Percentiles rank a stretch among this genome's conserved stretches.
Evolutionary conservation across 2,329 filamentous ascomycete species (phyloP).

Genomic region (Bipolaris sorokiniana): DNA sequence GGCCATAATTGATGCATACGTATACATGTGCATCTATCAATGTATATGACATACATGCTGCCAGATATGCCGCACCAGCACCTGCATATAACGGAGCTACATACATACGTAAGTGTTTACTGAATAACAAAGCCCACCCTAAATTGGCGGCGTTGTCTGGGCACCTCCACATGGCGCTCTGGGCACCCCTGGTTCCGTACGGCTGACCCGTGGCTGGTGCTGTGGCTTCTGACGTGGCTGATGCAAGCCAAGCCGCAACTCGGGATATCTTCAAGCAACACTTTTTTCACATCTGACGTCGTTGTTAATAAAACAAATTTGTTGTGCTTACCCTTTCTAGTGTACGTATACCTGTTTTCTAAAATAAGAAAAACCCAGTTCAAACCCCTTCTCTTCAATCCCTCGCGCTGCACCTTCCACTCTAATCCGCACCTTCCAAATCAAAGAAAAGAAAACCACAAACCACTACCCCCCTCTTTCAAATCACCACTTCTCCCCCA

Average conservation of each 20-base stretch:
- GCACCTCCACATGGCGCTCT: constrained; percentile 2
- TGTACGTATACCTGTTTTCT: no score
- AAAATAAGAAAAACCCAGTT: no score
- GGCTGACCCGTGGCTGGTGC: constrained; percentile 7
- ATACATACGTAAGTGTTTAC: not conserved
- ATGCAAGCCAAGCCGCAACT: constrained; percentile 1
- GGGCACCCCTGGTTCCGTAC: not conserved
- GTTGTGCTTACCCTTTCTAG: no score
- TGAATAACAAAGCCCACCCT: not conserved
- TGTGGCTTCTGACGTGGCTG: constrained; percentile 12
- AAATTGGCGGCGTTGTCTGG: constrained; percentile 2
- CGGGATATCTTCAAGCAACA: no score
- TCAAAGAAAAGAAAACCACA: no score
- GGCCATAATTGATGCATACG: not conserved
- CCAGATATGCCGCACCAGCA: not conserved
- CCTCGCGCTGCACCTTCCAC: no score
- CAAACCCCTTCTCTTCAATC: no score
- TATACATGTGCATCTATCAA: not conserved
- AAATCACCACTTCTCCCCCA: no score
- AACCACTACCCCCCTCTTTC: no score
- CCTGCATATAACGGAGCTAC: not conserved
- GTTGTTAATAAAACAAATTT: no score
- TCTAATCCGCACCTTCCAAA: no score
- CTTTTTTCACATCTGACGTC: no score
- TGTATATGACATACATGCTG: not conserved